Conservation (phyloP, 2,329 filamentous ascomycete species). For the Ceratocystis diversiconidia region DNA sequence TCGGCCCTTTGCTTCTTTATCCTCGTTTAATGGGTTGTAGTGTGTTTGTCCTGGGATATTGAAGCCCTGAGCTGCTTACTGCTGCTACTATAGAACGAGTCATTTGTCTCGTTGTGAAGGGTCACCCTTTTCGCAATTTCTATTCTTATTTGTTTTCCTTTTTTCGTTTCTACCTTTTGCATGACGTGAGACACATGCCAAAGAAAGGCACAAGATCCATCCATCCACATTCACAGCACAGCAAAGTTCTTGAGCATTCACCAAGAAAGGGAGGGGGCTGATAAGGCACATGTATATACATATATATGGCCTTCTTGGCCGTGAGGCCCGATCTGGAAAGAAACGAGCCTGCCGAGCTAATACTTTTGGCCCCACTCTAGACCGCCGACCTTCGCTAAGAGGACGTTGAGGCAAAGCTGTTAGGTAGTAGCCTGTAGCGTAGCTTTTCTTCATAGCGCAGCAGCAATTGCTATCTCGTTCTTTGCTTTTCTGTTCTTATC, state of each 20-base stretch:
- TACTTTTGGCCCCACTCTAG: slow-evolving; percentile 1
- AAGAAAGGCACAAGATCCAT: neutral
- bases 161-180: neutral
- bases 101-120: no score
- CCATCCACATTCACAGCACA: neutral
- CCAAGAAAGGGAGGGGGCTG: neutral
- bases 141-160: neutral
- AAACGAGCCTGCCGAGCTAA: neutral
- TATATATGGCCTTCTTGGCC: neutral
- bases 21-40: neutral
- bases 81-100: no score
- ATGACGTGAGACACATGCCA: neutral
- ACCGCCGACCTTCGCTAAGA: neutral
- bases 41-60: no score
- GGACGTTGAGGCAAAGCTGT: no score
- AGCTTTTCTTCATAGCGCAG: no score
- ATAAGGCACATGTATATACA: neutral
- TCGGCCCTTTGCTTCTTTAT: neutral
- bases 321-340: no score
- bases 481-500: no score
- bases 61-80: no score
- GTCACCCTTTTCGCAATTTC: neutral
- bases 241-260: neutral
- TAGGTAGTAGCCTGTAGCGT: no score
- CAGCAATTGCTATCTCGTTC: no score